Conservation (phyloP, 179 eudicot species). For the Dionaea muscipula region DNA sequence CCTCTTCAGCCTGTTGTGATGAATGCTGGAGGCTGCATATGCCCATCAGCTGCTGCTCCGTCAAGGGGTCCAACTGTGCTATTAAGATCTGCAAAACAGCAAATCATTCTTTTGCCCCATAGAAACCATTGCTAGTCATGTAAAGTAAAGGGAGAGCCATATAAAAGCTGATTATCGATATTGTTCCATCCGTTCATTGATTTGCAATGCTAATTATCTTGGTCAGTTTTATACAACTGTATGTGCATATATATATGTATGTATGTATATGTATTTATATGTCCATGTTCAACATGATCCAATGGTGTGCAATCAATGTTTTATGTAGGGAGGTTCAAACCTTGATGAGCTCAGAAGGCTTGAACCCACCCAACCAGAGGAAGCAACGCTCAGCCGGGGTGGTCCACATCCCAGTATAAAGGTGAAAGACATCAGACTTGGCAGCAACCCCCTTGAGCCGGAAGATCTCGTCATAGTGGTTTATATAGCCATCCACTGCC, state of each 20-base stretch:
- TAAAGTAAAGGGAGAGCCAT: too few species aligned
- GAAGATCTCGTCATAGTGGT: constrained; percentile 79
- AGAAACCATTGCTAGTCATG: too few species aligned
- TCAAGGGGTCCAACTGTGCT: constrained; percentile 65
- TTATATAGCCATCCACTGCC: constrained; percentile 59
- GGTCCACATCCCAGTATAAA: constrained; percentile 85
- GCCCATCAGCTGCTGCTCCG: constrained; percentile 87
- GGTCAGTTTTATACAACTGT: too few species aligned
- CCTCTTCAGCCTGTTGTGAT: constrained; percentile 92
- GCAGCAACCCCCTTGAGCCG: constrained; percentile 65
- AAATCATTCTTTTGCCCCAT: background rate
- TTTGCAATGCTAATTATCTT: too few species aligned
- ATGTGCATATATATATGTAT: too few species aligned
- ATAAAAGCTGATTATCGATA: too few species aligned
- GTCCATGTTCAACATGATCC: too few species aligned
- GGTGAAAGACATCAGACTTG: constrained; percentile 76
- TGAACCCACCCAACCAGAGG: constrained; percentile 96
- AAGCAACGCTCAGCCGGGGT: constrained; percentile 97
- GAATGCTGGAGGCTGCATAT: constrained; percentile 79
- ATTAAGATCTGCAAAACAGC: constrained; percentile 18
- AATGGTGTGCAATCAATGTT: too few species aligned
- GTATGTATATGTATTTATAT: too few species aligned
- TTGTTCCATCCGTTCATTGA: too few species aligned
- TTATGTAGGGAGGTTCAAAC: constrained; percentile 18
- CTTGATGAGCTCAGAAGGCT: constrained; percentile 98